Base-by-base conservation (phyloP, 192 early-diverging fungal species). In the Entophlyctis helioformis region DNA sequence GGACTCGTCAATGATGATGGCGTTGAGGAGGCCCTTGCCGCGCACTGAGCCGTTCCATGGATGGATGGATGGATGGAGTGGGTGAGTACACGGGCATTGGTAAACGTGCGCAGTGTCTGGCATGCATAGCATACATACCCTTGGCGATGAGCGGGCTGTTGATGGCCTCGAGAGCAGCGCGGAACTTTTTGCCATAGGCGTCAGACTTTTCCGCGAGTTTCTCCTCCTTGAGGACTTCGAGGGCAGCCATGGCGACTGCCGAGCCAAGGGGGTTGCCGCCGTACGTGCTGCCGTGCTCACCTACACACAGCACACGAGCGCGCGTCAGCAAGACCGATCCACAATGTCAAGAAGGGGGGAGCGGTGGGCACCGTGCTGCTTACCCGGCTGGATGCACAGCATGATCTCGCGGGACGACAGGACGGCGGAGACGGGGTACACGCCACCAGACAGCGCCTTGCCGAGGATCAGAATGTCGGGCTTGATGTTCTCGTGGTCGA, bases 281-380 rank as follows among this genome's bases (percentile, higher is more conserved):
- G 55, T 93, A 98, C 15, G 95, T 98, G 26, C 84, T 87, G 4
- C 95, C 95, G 65, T 98, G 95, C 69, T 98, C 91, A 44, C 87
- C 87, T 26, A 87, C 85, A 46, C 71, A 80, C 9, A 88, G 72
- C 84, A 87, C 86, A 25, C 86, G 62, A 34, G 84, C 80, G n/a
- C n/a, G 20, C 25, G 40, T 42, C 25, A 42, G 19, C 33, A 35
- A 35, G 33, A 9, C 10, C 33, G 10, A n/a, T 11, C 11, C 8
- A 20, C 39, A 40, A 20, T 11, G 8, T 7, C 10, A 20, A 10
- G 12, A 8, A 40, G 20, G 8, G 6, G 7, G 19, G 8, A 40
- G 12, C 12, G 12, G 10, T 8, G 18, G n/a, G n/a, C n/a, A n/a
- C n/a, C 39, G 6, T 8, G 6, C 11, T 20, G 19, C 39, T 40